Percentiles rank a stretch among this genome's conserved stretches.
Evolutionary conservation across 2,329 filamentous ascomycete genomes (phyloP).

Genomic region (Talaromyces sp.): DNA sequence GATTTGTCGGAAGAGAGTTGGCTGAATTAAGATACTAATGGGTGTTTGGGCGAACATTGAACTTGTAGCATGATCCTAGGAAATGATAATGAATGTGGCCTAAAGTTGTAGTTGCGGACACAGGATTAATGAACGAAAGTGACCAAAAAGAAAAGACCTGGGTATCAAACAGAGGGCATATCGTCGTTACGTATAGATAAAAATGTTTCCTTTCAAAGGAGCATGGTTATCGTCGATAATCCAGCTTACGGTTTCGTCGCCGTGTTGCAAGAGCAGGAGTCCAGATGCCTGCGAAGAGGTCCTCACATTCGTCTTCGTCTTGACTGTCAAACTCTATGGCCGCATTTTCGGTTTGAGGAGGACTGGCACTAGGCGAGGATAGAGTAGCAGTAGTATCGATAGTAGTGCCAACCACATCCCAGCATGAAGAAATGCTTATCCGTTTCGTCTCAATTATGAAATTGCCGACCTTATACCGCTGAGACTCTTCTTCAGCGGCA

Average conservation of each 20-base stretch:
- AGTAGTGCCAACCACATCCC: slow-evolving; percentile 40
- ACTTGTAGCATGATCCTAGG: not conserved
- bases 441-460: slow-evolving; percentile 59
- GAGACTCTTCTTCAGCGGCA: slow-evolving; percentile 54
- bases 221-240: slow-evolving; percentile 14
- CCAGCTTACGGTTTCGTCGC: slow-evolving; percentile 35
- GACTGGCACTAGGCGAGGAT: not conserved
- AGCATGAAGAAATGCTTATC: slow-evolving; percentile 45
- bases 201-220: not conserved
- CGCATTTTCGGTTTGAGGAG: not conserved
- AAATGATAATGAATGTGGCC: not conserved
- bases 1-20: not conserved
- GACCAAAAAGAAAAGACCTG: not conserved
- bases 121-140: not conserved
- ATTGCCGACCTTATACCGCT: slow-evolving; percentile 62
- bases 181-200: not conserved
- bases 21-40: not conserved
- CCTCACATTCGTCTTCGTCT: slow-evolving; percentile 63
- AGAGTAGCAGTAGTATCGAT: slow-evolving; percentile 1
- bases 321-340: slow-evolving; percentile 56
- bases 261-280: slow-evolving; percentile 48
- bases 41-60: not conserved
- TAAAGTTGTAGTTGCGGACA: not conserved
- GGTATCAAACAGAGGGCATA: slow-evolving; percentile 6
- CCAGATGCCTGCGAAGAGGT: slow-evolving; percentile 60